Evolutionary conservation across 352 stramenopile genomes (phyloP).

Genomic region (Pythium folliculosum): DNA sequence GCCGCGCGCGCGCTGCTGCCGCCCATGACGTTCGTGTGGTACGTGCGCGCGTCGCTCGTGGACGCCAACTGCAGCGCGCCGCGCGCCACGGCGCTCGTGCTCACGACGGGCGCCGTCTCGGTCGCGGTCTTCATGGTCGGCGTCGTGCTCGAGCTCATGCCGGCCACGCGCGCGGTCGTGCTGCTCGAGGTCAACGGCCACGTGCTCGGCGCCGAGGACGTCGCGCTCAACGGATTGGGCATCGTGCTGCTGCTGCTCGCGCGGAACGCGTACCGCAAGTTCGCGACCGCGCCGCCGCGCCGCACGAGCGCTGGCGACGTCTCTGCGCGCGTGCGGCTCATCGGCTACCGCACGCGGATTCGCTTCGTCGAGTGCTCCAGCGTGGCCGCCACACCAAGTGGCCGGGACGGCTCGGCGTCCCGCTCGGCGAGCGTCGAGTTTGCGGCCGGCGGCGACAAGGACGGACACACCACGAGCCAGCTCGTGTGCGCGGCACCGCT

Average conservation of each 20-base stretch:
- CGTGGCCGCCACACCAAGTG: too few species aligned
- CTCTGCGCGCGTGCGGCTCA: background rate
- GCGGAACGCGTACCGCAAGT: constrained; percentile 28
- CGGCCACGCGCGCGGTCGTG: background rate
- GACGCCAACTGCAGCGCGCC: constrained; percentile 16
- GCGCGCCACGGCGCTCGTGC: background rate
- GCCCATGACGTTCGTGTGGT: background rate
- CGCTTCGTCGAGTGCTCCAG: background rate
- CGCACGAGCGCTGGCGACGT: background rate
- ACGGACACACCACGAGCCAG: background rate
- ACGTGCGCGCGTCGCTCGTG: constrained; percentile 14
- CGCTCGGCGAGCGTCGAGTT: too few species aligned
- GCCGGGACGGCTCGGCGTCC: too few species aligned
- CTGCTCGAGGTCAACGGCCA: background rate
- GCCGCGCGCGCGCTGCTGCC: background rate
- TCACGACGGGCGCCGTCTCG: background rate
- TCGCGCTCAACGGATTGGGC: constrained; percentile 21
- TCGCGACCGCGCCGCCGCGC: background rate
- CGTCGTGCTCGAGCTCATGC: background rate
- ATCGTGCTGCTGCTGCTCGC: constrained; percentile 18
- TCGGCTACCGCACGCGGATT: background rate
- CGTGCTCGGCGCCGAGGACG: constrained; percentile 1
- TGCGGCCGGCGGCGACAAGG: background rate
- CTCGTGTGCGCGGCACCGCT: background rate
- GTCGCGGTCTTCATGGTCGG: background rate